phyloP scores from a whole-genome alignment of 371 early-diverging fungal species.

The Zychaea mexicana region DNA sequence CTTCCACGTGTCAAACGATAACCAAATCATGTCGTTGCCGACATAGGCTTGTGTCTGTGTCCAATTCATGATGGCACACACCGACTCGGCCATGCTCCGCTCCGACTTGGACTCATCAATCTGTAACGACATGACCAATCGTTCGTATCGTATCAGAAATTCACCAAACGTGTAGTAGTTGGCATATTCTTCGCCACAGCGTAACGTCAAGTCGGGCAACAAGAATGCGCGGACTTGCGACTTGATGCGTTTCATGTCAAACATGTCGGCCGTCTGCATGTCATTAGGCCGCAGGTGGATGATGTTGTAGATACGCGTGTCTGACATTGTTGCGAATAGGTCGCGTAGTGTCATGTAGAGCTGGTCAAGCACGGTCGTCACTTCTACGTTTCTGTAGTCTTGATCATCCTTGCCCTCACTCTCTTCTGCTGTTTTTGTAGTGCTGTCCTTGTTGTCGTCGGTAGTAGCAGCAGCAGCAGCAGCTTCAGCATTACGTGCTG shows the following conservation, averaged over 20 bases:
- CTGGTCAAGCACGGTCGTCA: slow-evolving; percentile 70
- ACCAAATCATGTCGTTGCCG: slow-evolving; percentile 69
- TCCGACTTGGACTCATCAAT: slow-evolving; percentile 39
- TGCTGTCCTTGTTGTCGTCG: neutral
- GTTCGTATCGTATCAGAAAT: slow-evolving; percentile 66
- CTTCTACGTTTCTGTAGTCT: slow-evolving; percentile 51
- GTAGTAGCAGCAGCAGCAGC: neutral
- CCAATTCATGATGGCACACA: slow-evolving; percentile 53
- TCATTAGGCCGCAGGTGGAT: slow-evolving; percentile 84
- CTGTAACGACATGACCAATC: slow-evolving; percentile 36
- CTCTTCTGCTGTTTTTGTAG: slow-evolving; percentile 19
- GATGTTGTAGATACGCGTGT: slow-evolving; percentile 87
- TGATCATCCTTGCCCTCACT: slow-evolving; percentile 43
- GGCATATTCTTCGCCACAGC: slow-evolving; percentile 60
- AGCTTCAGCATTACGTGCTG: neutral
- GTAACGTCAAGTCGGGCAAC: slow-evolving; percentile 63
- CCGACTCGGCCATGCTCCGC: slow-evolving; percentile 41
- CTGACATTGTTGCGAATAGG: slow-evolving; percentile 67
- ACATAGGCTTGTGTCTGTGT: slow-evolving; percentile 39
- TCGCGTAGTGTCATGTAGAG: slow-evolving; percentile 69
- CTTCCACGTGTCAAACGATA: slow-evolving; percentile 76
- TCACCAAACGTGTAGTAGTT: slow-evolving; percentile 63
- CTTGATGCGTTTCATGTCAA: slow-evolving; percentile 59
- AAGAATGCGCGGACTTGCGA: slow-evolving; percentile 68
- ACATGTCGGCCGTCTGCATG: slow-evolving; percentile 56